Evolutionary conservation across 2,329 filamentous ascomycete genomes (phyloP).

Genomic region (Xylaria sp.): DNA sequence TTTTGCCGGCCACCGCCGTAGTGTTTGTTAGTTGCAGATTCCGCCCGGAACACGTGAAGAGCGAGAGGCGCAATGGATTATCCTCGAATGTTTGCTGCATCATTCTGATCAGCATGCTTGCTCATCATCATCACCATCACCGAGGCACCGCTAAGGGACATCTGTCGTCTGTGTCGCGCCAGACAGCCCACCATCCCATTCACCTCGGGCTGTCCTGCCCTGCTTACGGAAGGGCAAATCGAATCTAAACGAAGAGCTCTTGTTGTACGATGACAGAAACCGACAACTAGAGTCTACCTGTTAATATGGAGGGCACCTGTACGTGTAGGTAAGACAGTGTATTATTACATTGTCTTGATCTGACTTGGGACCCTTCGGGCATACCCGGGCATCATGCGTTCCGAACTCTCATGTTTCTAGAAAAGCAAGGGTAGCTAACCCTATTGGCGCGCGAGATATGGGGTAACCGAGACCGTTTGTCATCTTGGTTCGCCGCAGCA

Average conservation of each 20-base stretch:
- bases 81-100: neutral
- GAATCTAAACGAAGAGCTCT: neutral
- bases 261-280: too few relatives aligned
- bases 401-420: neutral
- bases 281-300: too few relatives aligned
- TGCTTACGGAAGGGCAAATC: neutral
- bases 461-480: constrained; percentile 2
- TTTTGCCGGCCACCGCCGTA: neutral
- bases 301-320: too few relatives aligned
- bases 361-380: constrained; percentile 5
- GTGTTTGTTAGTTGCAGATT: constrained; percentile 1
- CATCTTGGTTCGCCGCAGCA: neutral
- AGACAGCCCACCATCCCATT: too few relatives aligned
- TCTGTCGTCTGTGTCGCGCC: neutral
- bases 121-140: neutral
- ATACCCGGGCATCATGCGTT: neutral
- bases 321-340: neutral
- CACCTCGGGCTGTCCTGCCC: too few relatives aligned
- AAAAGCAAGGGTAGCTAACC: constrained; percentile 1
- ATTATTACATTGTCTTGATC: constrained; percentile 3
- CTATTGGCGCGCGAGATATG: constrained; percentile 10
- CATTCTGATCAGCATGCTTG: too few relatives aligned
- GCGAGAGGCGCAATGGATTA: neutral
- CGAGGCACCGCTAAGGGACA: too few relatives aligned
- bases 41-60: neutral